A percentile compares a stretch with the other conserved stretches of the same genome.
These are phyloP conservation scores for Jasminum sambac DNA, from an alignment of 257 asterid genomes.

Conservation along the genomic window DNA sequence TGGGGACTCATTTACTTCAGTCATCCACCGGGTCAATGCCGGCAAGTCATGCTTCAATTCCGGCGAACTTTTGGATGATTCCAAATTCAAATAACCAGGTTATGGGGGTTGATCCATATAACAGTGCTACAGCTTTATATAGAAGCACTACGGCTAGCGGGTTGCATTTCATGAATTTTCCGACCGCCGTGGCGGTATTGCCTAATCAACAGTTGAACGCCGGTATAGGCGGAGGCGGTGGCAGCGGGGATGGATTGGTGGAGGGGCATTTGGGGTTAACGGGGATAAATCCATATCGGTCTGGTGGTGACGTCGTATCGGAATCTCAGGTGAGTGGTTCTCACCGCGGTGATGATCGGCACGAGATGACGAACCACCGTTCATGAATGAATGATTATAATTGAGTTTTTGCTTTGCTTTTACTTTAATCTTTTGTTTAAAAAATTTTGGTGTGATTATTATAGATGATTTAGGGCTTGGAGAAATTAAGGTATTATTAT, in stretches of 20 bases:
- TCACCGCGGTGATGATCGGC: constrained; percentile 67
- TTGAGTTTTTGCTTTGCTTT: constrained; percentile 16
- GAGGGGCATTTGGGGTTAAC: constrained; percentile 68
- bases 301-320: constrained; percentile 52
- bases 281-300: constrained; percentile 58
- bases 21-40: constrained; percentile 72
- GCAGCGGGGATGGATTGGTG: constrained; percentile 38
- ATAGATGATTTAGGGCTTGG: constrained; percentile 55
- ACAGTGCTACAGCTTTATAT: constrained; percentile 56
- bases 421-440: constrained; percentile 33
- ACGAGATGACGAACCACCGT: constrained; percentile 67
- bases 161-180: constrained; percentile 87
- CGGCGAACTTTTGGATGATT: constrained; percentile 93
- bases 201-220: constrained; percentile 63
- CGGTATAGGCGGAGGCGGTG: constrained; percentile 34
- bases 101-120: constrained; percentile 73
- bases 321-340: constrained; percentile 83
- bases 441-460: constrained; percentile 48
- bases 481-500: constrained; percentile 31
- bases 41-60: constrained; percentile 66
- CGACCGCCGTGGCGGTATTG: constrained; percentile 68
- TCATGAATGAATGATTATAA: constrained; percentile 47
- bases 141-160: constrained; percentile 82
- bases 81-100: constrained; percentile 71
- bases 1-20: constrained; percentile 73